Base-by-base conservation (phyloP, 768 basidiomycete genomes). In the Pisolithus orientalis region DNA sequence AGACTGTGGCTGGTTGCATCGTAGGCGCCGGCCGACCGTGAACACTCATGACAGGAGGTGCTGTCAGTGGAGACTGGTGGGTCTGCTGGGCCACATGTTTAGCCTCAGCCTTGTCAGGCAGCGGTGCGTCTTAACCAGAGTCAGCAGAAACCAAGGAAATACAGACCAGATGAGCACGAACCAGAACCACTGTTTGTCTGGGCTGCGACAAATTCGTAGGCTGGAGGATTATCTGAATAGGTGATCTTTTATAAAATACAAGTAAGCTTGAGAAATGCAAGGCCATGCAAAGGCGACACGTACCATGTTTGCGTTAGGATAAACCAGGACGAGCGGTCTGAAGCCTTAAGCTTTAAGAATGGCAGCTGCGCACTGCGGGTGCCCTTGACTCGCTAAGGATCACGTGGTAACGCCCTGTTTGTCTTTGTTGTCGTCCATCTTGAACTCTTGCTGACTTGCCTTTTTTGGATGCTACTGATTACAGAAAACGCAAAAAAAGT, bases 1-100 rank as follows among this genome's bases (percentile, higher is more conserved):
- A 87, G 5, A 90, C 73, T 3, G 70, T 75, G 7, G 83, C 80
- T 43, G 73, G 59, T 27, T 61, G 57, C 59, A 71, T 74, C 14
- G 61, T 59, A 5, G 67, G 66, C 8, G 69, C 49, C 10, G 64
- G 53, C 25, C 38, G 47, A 11, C 25, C 32, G 43, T 70, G 61
- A 37, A 68, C 47, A 1, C 55, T 28, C 10, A 56, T 51, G 43
- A 65, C 40, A 13, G 58, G 58, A 14, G 60, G 43, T 5, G 61
- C 48, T 10, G 55, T 27, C 8, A 49, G 50, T 45, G 44, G 14
- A 28, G 24, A 10, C 28, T 17, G 40, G 17, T 8, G 17, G 1
- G 17, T 29, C 1, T 39, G 53, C 39, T 57, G 63, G 5, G 29
- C 24, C 37, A 46, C 40, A 1, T 27, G 46, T 32, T 54, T 63